These are phyloP conservation scores for Ophiostoma sp. DNA, from an alignment of 2,329 filamentous ascomycete genomes.

Conservation along the genomic window DNA sequence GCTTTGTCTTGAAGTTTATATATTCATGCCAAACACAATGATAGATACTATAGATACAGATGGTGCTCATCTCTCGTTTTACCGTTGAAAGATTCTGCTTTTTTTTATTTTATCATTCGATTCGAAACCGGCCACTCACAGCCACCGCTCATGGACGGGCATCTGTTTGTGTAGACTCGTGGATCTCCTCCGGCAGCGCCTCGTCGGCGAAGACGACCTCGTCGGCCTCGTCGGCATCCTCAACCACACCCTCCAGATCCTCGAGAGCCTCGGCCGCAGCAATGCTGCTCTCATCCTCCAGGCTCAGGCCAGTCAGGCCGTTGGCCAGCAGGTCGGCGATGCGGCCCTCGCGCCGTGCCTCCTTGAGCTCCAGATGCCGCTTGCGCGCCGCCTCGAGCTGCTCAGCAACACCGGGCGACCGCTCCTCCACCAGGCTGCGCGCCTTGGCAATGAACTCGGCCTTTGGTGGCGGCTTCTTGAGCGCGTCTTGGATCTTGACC, in stretches of 20 bases:
- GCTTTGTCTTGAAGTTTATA: not conserved
- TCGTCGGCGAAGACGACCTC: not conserved
- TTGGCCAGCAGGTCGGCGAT: slow-evolving; percentile 35
- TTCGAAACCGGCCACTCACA: not conserved
- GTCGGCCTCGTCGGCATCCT: not conserved
- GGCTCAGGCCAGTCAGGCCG: slow-evolving; percentile 17
- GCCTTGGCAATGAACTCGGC: slow-evolving; percentile 46
- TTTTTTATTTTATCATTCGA: not conserved
- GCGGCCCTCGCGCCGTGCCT: slow-evolving; percentile 41
- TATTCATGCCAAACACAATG: slow-evolving; percentile 11
- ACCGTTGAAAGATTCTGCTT: not conserved
- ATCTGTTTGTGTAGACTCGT: slow-evolving; percentile 1
- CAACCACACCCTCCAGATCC: slow-evolving; percentile 1
- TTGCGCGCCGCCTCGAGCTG: slow-evolving; percentile 46
- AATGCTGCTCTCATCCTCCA: slow-evolving; percentile 14
- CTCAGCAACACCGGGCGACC: slow-evolving; percentile 44
- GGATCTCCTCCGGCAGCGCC: slow-evolving; percentile 7
- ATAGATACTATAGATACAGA: slow-evolving; percentile 16
- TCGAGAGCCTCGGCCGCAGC: not conserved
- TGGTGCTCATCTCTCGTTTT: not conserved
- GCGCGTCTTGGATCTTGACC: slow-evolving; percentile 81
- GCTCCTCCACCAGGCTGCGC: slow-evolving; percentile 41
- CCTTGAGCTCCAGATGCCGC: slow-evolving; percentile 52
- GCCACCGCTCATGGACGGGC: not conserved
- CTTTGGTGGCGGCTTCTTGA: slow-evolving; percentile 68